Evolutionary conservation across 2,329 filamentous ascomycete genomes (phyloP).

Genomic region (Seiridium cupressi): DNA sequence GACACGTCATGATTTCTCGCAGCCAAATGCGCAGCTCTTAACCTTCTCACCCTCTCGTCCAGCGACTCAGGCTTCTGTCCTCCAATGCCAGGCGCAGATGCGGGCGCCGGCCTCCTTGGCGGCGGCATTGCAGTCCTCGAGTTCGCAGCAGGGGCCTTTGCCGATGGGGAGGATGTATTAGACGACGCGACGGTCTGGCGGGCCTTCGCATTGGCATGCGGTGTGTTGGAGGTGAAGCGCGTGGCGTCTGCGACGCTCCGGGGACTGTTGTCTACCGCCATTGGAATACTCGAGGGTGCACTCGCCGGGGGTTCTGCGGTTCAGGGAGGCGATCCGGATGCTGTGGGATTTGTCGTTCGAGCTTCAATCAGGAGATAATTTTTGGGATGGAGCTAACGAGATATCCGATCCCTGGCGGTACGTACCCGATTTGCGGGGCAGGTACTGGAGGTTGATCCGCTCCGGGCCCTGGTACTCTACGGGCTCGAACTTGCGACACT

Average conservation of each 20-base stretch:
- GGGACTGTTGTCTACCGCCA: slow-evolving; percentile 35
- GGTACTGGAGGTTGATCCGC: too few relatives aligned
- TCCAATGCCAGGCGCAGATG: slow-evolving; percentile 15
- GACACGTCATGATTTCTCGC: slow-evolving; percentile 59
- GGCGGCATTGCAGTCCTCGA: slow-evolving; percentile 3
- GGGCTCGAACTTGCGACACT: too few relatives aligned
- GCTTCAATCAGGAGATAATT: slow-evolving; percentile 1
- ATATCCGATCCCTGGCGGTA: too few relatives aligned
- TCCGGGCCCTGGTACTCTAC: too few relatives aligned
- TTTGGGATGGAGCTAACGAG: not conserved
- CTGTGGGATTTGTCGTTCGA: not conserved
- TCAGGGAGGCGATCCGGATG: not conserved
- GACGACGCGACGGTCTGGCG: slow-evolving; percentile 22
- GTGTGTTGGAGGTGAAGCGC: slow-evolving; percentile 69
- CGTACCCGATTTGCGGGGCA: too few relatives aligned
- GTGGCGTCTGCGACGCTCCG: slow-evolving; percentile 78
- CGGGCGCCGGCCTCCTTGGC: slow-evolving; percentile 9
- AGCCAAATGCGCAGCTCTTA: slow-evolving; percentile 67
- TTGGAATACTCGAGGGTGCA: not conserved
- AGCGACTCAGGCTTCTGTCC: slow-evolving; percentile 54
- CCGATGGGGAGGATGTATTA: slow-evolving; percentile 17
- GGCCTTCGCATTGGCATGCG: slow-evolving; percentile 67
- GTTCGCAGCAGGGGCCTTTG: not conserved
- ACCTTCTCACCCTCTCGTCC: slow-evolving; percentile 65
- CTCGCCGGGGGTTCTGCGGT: not conserved